A percentile compares a stretch with the other conserved stretches of the same genome.
These are phyloP conservation scores for Phytophthora crassamura DNA, from an alignment of 352 stramenopile genomes.

Conservation along the genomic window DNA sequence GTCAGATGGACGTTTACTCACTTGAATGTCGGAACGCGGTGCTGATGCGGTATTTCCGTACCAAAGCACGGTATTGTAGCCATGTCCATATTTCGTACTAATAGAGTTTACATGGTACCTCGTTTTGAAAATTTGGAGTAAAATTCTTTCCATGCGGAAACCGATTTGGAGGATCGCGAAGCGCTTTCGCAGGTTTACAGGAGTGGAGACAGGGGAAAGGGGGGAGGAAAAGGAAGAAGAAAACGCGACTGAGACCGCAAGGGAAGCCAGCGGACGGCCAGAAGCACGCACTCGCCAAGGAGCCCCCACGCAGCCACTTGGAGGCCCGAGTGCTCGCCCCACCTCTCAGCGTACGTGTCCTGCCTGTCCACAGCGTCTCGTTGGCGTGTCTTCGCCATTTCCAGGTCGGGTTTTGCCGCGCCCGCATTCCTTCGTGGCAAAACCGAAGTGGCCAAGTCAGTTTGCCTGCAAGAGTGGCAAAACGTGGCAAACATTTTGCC, in stretches of 20 bases:
- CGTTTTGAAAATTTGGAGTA: not conserved
- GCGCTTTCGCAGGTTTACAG: not conserved
- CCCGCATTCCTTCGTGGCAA: not conserved
- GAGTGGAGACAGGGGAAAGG: conserved; percentile 27
- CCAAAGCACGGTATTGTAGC: not conserved
- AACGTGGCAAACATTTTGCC: conserved; percentile 5
- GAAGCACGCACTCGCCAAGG: conserved; percentile 15
- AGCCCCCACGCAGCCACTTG: conserved; percentile 25
- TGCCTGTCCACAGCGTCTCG: not conserved
- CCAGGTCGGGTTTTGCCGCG: too few relatives aligned
- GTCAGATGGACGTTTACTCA: too few relatives aligned
- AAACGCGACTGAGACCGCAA: conserved; percentile 38
- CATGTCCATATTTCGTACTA: not conserved
- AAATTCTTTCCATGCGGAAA: too few relatives aligned
- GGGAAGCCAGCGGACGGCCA: conserved; percentile 30
- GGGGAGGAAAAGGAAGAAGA: conserved; percentile 40
- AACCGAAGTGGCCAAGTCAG: too few relatives aligned
- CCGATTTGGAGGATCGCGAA: too few relatives aligned
- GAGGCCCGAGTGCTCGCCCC: conserved; percentile 12
- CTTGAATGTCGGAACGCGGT: too few relatives aligned
- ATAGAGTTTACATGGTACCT: not conserved
- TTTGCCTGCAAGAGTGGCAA: not conserved
- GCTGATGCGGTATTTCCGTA: not conserved
- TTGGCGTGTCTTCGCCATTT: too few relatives aligned
- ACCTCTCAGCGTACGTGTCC: conserved; percentile 29